Conservation (phyloP, 2,329 filamentous ascomycete species). For the Apiospora aurea region DNA sequence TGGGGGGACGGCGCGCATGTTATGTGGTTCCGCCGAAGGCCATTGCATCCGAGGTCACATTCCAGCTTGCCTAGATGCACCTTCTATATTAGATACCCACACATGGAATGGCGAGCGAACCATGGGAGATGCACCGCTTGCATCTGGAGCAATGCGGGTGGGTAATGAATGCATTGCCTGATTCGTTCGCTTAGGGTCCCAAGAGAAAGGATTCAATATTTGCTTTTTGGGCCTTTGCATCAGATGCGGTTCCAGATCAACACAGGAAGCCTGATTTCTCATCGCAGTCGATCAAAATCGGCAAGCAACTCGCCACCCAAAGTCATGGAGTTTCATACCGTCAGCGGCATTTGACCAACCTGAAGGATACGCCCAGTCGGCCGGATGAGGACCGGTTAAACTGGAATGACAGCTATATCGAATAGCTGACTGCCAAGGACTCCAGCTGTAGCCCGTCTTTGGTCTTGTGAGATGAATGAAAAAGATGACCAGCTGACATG, state of each 20-base stretch:
- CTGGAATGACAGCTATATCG: not conserved
- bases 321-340: not conserved
- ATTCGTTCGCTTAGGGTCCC: not conserved
- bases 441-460: not conserved
- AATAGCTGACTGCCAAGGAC: not conserved
- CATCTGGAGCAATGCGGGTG: not conserved
- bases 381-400: not conserved
- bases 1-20: not conserved
- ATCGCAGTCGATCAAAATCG: not conserved
- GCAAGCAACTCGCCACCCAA: not conserved
- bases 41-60: not conserved
- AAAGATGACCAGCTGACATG: not conserved
- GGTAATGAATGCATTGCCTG: not conserved
- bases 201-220: slow-evolving; percentile 1
- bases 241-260: not conserved
- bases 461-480: not conserved
- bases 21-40: not conserved
- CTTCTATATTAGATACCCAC: not conserved
- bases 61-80: slow-evolving; percentile 2
- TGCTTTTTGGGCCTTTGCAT: not conserved
- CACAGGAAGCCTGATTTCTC: not conserved
- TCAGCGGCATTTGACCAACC: not conserved
- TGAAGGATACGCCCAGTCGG: not conserved
- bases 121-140: not conserved
- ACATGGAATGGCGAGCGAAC: not conserved